Evolutionary conservation across 2,329 filamentous ascomycete genomes (phyloP).

Genomic region (Diaporthe sp.): DNA sequence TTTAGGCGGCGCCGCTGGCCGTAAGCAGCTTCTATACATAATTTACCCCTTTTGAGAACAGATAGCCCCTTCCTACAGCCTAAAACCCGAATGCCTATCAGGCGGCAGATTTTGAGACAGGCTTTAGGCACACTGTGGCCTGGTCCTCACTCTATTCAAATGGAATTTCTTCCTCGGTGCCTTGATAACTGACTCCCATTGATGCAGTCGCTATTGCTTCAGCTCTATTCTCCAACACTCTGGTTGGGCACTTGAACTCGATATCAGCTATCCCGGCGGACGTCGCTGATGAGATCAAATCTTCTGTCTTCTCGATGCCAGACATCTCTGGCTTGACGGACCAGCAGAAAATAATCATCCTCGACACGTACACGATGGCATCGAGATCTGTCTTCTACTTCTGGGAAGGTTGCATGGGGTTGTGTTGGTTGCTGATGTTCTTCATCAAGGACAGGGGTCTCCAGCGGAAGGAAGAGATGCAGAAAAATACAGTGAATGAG

Average conservation of each 20-base stretch:
- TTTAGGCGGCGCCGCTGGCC: constrained; percentile 68
- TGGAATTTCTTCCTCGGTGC: too few relatives aligned
- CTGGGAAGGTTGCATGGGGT: constrained; percentile 35
- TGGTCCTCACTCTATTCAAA: too few relatives aligned
- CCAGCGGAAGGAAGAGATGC: constrained; percentile 34
- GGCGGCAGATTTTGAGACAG: too few relatives aligned
- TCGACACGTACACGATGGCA: constrained; percentile 36
- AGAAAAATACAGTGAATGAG: not conserved
- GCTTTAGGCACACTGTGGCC: too few relatives aligned
- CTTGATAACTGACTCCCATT: too few relatives aligned
- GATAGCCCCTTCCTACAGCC: too few relatives aligned
- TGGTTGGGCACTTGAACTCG: constrained; percentile 49
- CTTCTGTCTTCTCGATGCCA: constrained; percentile 54
- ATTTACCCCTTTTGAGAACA: too few relatives aligned
- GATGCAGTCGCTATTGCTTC: constrained; percentile 71
- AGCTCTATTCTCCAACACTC: constrained; percentile 52
- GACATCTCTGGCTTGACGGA: constrained; percentile 49
- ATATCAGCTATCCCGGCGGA: constrained; percentile 36
- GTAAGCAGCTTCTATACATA: too few relatives aligned
- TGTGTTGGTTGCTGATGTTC: constrained; percentile 34
- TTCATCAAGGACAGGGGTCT: constrained; percentile 38
- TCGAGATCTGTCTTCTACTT: constrained; percentile 38
- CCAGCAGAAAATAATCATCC: constrained; percentile 22
- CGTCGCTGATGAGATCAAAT: constrained; percentile 51
- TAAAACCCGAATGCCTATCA: too few relatives aligned